Evolutionary conservation across 148 eudicot genomes (phyloP).

Genomic region (Camellia japonica): DNA sequence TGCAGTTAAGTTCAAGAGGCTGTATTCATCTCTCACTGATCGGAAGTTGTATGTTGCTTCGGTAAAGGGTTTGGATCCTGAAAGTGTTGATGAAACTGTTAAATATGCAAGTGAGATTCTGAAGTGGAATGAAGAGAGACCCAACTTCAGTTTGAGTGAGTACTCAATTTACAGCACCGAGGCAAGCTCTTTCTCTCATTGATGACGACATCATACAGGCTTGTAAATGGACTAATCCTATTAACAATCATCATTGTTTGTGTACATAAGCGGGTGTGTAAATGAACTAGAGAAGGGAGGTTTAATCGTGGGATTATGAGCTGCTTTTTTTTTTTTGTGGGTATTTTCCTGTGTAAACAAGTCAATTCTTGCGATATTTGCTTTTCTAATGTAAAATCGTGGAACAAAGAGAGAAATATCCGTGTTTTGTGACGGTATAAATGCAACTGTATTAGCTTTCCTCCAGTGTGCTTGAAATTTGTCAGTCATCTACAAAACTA

Average conservation of each 20-base stretch:
- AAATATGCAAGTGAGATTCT: slow-evolving; percentile 81
- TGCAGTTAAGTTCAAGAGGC: slow-evolving; percentile 91
- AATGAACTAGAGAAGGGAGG: background rate
- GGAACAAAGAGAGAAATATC: no score
- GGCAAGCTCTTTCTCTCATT: slow-evolving; percentile 55
- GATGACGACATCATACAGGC: slow-evolving; percentile 18
- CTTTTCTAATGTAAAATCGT: no score
- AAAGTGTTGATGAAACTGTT: slow-evolving; percentile 70
- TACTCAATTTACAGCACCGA: slow-evolving; percentile 73
- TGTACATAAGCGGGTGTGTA: slow-evolving; percentile 21
- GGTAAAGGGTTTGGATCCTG: slow-evolving; percentile 78
- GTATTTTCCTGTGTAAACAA: no score
- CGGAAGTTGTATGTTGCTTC: slow-evolving; percentile 70
- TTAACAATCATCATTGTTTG: background rate
- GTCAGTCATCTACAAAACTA: slow-evolving; percentile 44
- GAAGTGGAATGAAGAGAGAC: slow-evolving; percentile 92
- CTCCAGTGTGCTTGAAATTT: background rate
- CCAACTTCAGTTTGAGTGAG: slow-evolving; percentile 61
- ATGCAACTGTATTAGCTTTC: no score
- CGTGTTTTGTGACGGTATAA: no score
- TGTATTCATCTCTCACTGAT: slow-evolving; percentile 65
- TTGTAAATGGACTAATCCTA: slow-evolving; percentile 7
- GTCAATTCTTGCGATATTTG: no score
- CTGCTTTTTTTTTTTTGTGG: no score
- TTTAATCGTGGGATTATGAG: background rate